Evolutionary conservation across 225 moss, liverwort and hornwort species (phyloP).

Genomic region (Bryoerythrophyllum caledonicum): DNA sequence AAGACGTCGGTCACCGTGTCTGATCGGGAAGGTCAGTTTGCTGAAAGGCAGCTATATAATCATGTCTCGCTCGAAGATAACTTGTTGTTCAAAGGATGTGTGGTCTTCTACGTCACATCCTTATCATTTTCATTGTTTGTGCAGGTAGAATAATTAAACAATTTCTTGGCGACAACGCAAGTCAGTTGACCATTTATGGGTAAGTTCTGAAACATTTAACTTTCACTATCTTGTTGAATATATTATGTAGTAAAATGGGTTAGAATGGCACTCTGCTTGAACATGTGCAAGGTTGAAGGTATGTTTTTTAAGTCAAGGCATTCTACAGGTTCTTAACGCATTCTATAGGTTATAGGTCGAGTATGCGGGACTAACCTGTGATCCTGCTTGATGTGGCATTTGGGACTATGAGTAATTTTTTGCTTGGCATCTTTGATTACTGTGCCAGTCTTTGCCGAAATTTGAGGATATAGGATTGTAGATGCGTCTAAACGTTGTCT

Average conservation of each 20-base stretch:
- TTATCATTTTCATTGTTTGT: slow-evolving; percentile 24
- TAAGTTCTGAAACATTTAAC: slow-evolving; percentile 35
- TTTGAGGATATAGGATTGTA: background rate
- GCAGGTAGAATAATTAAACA: slow-evolving; percentile 76
- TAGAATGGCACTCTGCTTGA: slow-evolving; percentile 14
- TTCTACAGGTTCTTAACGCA: slow-evolving; percentile 13
- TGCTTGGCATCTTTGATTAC: background rate
- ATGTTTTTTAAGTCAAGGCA: background rate
- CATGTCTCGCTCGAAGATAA: background rate
- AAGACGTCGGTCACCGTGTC: slow-evolving; percentile 41
- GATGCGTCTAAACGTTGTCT: background rate
- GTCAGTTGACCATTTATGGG: slow-evolving; percentile 96
- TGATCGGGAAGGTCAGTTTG: slow-evolving; percentile 56
- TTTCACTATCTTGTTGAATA: background rate
- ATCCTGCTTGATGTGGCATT: slow-evolving; percentile 9
- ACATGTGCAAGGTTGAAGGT: slow-evolving; percentile 9
- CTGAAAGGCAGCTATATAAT: slow-evolving; percentile 13
- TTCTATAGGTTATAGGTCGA: background rate
- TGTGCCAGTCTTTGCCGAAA: background rate
- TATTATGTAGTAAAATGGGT: slow-evolving; percentile 7
- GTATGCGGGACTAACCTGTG: background rate
- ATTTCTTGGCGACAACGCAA: slow-evolving; percentile 84
- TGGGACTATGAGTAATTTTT: background rate
- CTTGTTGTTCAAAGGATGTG: background rate
- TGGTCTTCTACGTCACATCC: slow-evolving; percentile 2